Conservation (phyloP, 495 filamentous ascomycete species). For the Podospora appendiculata region DNA sequence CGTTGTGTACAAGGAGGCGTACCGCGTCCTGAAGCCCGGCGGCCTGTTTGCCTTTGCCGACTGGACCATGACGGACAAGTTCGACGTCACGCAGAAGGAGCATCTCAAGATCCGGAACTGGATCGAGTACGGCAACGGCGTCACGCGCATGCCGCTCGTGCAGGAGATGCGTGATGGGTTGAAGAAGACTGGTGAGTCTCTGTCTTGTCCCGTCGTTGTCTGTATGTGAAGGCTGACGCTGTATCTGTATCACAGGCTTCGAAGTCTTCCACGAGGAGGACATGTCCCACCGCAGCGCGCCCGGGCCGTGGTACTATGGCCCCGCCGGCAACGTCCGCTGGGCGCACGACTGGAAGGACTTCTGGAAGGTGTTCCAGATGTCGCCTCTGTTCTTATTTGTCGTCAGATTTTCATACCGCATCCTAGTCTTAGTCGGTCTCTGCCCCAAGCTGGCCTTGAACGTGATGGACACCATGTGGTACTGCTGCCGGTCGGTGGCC, state of each 20-base stretch:
- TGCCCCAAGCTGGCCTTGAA: conserved; percentile 1
- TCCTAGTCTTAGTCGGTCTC: conserved; percentile 3
- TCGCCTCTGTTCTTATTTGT: conserved; percentile 1
- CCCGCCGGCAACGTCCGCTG: conserved; percentile 9
- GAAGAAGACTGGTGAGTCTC: conserved; percentile 4
- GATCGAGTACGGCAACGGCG: conserved; percentile 15
- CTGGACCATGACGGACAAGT: conserved; percentile 17
- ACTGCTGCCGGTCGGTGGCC: conserved; percentile 8
- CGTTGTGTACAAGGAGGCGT: conserved; percentile 8
- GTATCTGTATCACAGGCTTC: conserved; percentile 1
- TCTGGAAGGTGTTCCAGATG: conserved; percentile 14
- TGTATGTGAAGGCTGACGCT: too few species aligned
- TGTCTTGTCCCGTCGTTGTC: too few species aligned
- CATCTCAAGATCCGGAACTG: conserved; percentile 12
- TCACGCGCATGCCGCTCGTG: conserved; percentile 11
- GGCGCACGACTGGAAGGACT: conserved; percentile 7
- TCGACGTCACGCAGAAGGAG: conserved; percentile 3
- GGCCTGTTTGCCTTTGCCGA: conserved; percentile 10
- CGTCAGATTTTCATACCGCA: neutral
- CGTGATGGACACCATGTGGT: conserved; percentile 14
- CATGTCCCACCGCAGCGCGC: conserved; percentile 7
- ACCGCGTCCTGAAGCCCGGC: conserved; percentile 14
- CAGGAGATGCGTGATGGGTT: conserved; percentile 7
- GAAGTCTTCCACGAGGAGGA: conserved; percentile 7
- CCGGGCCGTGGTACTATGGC: conserved; percentile 12